Evolutionary conservation across 768 basidiomycete species (phyloP), one percentile per base, ranked within the genome.

Genomic region (Sistotremastrum suecicum): DNA sequence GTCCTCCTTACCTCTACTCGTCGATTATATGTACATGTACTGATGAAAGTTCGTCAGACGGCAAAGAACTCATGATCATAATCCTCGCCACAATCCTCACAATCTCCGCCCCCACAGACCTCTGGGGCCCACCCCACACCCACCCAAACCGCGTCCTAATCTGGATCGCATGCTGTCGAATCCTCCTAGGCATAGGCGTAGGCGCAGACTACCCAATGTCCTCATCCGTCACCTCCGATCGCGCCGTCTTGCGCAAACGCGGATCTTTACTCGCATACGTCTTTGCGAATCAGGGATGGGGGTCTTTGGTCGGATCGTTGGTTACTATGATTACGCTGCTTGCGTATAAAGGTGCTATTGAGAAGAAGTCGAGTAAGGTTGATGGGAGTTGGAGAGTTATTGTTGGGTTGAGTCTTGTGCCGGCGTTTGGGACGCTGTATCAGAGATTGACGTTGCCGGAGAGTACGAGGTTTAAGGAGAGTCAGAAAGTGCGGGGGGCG

Each of bases 181-280:
- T 86, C 44, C 54, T 87, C 5, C 73, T 87, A 34, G 85, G 85
- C 0, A 62, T 88, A 11, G 85, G 84, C 28, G 76, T 87, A 0
- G 85, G 83, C 10, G 84, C 80, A 2, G 85, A 85, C 58, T 84
- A 84, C 55, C 81, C 83, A 2, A 80, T 85, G 81, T 76, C 72
- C 7, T 81, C 83, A 0, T 73, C 73, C 7, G 65, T 84, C 47
- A 74, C 79, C 7, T 74, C 73, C 5, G 83, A 87, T 53, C 70
- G 80, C 9, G 69, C 82, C 5, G 71, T 71, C 50, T 56, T 84
- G 36, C 66, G 74, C 35, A 76, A 81, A 33, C 71, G 81, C 10
- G 84, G 84, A 0, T 79, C 78, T 0, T 69, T 87, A 61, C 68
- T 88, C n/a, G 68, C 77, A 20, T 83, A 81, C 55, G 80, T 83